phyloP scores from a whole-genome alignment of 1,139 yeast species.

The Suhomyces chickasaworum region DNA sequence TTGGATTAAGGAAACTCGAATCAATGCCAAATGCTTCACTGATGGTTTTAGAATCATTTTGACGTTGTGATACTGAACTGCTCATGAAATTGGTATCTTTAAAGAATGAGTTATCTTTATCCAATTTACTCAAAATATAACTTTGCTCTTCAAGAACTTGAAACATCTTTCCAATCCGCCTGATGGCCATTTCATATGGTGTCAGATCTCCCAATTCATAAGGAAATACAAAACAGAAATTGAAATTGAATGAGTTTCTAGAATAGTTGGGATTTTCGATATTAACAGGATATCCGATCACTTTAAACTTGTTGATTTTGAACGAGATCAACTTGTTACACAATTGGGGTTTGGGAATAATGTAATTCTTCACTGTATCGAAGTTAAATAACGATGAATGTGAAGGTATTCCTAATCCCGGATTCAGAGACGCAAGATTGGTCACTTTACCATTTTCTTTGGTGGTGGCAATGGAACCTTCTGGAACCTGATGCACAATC shows the following conservation, averaged over 20 bases:
- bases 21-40: conserved; percentile 14
- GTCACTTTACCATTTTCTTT: conserved; percentile 10
- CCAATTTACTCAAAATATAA: conserved; percentile 64
- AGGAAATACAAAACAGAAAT: conserved; percentile 88
- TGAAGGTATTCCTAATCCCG: background rate
- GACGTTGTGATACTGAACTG: background rate
- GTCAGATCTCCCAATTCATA: conserved; percentile 72
- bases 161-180: conserved; percentile 85
- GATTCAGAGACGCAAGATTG: background rate
- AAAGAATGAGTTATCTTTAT: conserved; percentile 39
- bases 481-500: conserved; percentile 89
- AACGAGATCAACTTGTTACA: conserved; percentile 81
- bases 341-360: conserved; percentile 89
- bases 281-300: conserved; percentile 90
- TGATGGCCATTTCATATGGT: conserved; percentile 84
- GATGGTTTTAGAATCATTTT: conserved; percentile 1
- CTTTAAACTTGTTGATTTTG: conserved; percentile 67
- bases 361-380: conserved; percentile 82
- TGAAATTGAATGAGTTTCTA: conserved; percentile 89
- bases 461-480: conserved; percentile 50
- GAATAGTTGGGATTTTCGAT: conserved; percentile 75
- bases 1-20: conserved; percentile 9
- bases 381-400: conserved; percentile 62
- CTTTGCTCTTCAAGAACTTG: conserved; percentile 89
- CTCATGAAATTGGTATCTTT: conserved; percentile 22